Percentiles rank a stretch among this genome's conserved stretches.
phyloP scores from a whole-genome alignment of 441 rosid genomes.

The Arabidopsis hybrid region DNA sequence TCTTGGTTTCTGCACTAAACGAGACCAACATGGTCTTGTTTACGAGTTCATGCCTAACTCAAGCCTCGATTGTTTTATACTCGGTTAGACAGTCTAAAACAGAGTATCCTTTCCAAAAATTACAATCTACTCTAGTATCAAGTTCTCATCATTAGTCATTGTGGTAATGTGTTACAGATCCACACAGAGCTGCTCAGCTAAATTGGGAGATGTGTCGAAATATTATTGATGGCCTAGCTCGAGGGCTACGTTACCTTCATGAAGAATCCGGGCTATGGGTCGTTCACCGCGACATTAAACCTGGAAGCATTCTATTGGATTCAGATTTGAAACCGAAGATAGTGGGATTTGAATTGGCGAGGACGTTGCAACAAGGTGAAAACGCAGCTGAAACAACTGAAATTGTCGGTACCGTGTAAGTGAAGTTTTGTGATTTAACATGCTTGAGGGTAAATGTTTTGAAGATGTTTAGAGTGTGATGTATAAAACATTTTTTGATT shows the following conservation, averaged over 20 bases:
- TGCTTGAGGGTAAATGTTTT: neutral
- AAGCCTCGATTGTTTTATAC: constrained; percentile 54
- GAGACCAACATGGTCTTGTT: constrained; percentile 53
- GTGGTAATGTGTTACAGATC: constrained; percentile 40
- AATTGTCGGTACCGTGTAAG: constrained; percentile 61
- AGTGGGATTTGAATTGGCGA: constrained; percentile 61
- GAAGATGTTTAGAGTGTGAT: neutral
- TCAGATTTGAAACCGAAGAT: constrained; percentile 60
- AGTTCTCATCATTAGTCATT: neutral
- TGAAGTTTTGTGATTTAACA: neutral
- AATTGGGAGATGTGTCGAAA: constrained; percentile 57
- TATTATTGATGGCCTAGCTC: constrained; percentile 59
- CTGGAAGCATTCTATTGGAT: constrained; percentile 57
- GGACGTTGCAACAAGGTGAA: constrained; percentile 54
- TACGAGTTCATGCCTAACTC: constrained; percentile 61
- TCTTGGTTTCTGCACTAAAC: constrained; percentile 61
- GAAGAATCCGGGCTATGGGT: constrained; percentile 60
- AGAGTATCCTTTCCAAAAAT: neutral
- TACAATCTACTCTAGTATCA: neutral
- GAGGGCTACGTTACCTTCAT: constrained; percentile 64
- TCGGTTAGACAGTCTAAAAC: constrained; percentile 37
- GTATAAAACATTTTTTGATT: neutral
- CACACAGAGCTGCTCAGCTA: constrained; percentile 47
- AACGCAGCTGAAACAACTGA: constrained; percentile 51
- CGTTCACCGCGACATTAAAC: constrained; percentile 63